Percentiles rank a stretch among this genome's conserved stretches.
These are phyloP conservation scores for Candida yuanshanica DNA, from an alignment of 805 yeast genomes.

Conservation along the genomic window DNA sequence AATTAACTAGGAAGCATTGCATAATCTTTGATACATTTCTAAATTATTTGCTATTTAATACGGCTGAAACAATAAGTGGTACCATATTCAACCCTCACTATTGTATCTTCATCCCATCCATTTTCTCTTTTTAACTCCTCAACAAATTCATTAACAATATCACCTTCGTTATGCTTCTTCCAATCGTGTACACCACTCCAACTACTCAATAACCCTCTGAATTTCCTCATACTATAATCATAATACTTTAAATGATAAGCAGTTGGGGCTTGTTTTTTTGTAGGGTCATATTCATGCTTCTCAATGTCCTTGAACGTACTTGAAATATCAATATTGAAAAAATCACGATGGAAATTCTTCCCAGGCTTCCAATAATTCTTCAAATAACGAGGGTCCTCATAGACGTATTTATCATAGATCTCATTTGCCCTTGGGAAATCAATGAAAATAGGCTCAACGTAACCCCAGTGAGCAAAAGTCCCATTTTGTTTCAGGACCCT, in stretches of 20 bases:
- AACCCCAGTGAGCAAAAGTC: slow-evolving; percentile 68
- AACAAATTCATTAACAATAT: slow-evolving; percentile 43
- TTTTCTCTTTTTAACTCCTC: slow-evolving; percentile 36
- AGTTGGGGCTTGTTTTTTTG: slow-evolving; percentile 18
- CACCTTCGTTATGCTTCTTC: slow-evolving; percentile 16
- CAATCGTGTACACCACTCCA: slow-evolving; percentile 2
- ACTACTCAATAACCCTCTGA: slow-evolving; percentile 12
- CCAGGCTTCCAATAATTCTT: slow-evolving; percentile 76
- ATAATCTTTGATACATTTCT: too few species aligned
- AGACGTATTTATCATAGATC: slow-evolving; percentile 48
- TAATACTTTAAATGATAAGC: slow-evolving; percentile 34
- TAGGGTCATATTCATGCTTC: slow-evolving; percentile 28
- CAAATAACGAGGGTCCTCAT: slow-evolving; percentile 40
- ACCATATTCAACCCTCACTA: slow-evolving; percentile 45
- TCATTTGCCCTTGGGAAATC: slow-evolving; percentile 50
- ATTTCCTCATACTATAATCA: slow-evolving; percentile 39
- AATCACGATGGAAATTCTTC: slow-evolving; percentile 39
- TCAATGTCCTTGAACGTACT: slow-evolving; percentile 37
- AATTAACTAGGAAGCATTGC: too few species aligned
- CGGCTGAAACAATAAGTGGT: slow-evolving; percentile 42
- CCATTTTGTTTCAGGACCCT: slow-evolving; percentile 50
- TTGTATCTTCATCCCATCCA: slow-evolving; percentile 41
- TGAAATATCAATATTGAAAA: slow-evolving; percentile 41
- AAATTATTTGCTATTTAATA: background rate
- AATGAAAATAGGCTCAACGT: slow-evolving; percentile 59